Evolutionary conservation across 495 filamentous ascomycete species (phyloP).

Genomic region (Penicillium waksmanii): DNA sequence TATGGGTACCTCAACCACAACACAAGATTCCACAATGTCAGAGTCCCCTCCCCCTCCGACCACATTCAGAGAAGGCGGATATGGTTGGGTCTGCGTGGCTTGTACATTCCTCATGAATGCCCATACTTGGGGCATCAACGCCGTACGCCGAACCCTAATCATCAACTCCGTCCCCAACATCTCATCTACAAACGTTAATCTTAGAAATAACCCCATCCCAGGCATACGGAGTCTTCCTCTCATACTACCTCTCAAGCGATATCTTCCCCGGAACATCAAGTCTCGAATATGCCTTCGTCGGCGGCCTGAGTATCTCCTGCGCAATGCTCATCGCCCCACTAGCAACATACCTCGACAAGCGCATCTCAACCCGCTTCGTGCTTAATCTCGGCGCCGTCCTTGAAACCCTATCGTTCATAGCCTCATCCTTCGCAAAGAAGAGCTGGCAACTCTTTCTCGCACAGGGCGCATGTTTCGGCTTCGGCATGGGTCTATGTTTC

Average conservation of each 20-base stretch:
- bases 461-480: conserved; percentile 53
- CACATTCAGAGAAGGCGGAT: conserved; percentile 32
- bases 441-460: conserved; percentile 57
- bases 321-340: conserved; percentile 54
- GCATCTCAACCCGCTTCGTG: conserved; percentile 40
- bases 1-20: too few species aligned
- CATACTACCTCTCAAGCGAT: conserved; percentile 50
- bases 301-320: conserved; percentile 51
- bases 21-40: too few species aligned
- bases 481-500: conserved; percentile 56
- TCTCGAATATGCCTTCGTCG: conserved; percentile 57
- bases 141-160: not conserved
- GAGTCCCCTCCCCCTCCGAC: too few species aligned
- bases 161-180: too few species aligned
- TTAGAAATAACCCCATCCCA: too few species aligned
- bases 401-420: conserved; percentile 45
- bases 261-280: conserved; percentile 46
- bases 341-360: conserved; percentile 36
- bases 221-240: conserved; percentile 56
- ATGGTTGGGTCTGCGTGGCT: conserved; percentile 46
- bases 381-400: conserved; percentile 45
- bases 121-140: conserved; percentile 46
- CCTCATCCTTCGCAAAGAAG: conserved; percentile 48
- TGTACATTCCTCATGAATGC: conserved; percentile 41
- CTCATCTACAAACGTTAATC: too few species aligned